Evolutionary conservation across 2,329 filamentous ascomycete genomes (phyloP).

Genomic region (Neurospora sp.): DNA sequence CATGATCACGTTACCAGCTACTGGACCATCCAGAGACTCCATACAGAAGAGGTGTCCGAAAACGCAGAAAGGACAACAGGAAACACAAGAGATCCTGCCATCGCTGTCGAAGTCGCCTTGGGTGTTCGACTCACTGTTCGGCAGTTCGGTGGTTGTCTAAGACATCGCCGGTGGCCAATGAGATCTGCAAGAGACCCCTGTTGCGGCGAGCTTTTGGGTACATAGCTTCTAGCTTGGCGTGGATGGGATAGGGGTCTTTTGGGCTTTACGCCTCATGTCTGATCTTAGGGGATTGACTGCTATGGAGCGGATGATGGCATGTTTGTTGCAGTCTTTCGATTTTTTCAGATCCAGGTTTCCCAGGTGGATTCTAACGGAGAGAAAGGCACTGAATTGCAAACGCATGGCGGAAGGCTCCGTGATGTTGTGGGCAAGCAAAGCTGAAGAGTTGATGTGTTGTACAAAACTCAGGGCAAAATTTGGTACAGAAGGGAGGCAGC

Average conservation of each 20-base stretch:
- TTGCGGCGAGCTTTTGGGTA: slow-evolving; percentile 9
- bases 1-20: neutral
- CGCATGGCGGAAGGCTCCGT: neutral
- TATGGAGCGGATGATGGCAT: neutral
- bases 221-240: neutral
- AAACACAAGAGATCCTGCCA: neutral
- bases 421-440: neutral
- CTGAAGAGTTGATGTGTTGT: neutral
- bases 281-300: neutral
- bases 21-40: neutral
- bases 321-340: neutral
- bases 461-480: neutral
- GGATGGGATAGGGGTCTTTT: neutral
- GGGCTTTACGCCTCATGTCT: neutral
- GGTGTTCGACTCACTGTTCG: neutral
- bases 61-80: neutral
- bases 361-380: neutral
- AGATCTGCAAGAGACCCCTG: slow-evolving; percentile 18
- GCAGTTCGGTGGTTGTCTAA: slow-evolving; percentile 1
- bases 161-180: slow-evolving; percentile 25
- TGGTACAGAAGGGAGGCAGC: neutral
- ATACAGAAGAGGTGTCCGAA: neutral
- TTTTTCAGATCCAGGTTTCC: neutral
- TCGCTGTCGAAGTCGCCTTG: neutral
- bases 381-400: neutral